Percentiles rank a stretch among this genome's conserved stretches.
Conservation (phyloP, 768 basidiomycete species). For the Podaxis sp. region DNA sequence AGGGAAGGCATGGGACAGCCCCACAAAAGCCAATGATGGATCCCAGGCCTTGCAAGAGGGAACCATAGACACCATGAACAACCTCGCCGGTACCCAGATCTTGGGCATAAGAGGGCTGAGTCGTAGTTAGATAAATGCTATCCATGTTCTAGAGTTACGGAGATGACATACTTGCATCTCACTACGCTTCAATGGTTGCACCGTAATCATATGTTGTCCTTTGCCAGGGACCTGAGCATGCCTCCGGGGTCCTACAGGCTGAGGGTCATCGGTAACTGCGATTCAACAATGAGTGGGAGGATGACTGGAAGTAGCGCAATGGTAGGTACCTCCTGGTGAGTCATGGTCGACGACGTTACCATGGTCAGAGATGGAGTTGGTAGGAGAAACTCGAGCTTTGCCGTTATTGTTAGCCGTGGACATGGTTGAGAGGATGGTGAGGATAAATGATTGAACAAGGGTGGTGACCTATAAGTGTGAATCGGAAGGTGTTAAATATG, state of each 20-base stretch:
- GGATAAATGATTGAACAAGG: neutral
- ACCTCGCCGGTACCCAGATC: slow-evolving; percentile 76
- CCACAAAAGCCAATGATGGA: slow-evolving; percentile 61
- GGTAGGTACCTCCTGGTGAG: slow-evolving; percentile 54
- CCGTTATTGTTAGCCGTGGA: slow-evolving; percentile 32
- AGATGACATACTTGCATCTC: slow-evolving; percentile 74
- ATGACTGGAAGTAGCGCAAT: slow-evolving; percentile 4
- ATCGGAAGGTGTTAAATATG: too few relatives aligned
- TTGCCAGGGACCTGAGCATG: slow-evolving; percentile 17
- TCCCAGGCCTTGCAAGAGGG: slow-evolving; percentile 71
- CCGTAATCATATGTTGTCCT: slow-evolving; percentile 52
- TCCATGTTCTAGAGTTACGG: neutral
- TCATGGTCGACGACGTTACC: slow-evolving; percentile 73
- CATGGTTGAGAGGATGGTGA: slow-evolving; percentile 4
- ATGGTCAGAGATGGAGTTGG: slow-evolving; percentile 33
- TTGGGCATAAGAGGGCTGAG: slow-evolving; percentile 86
- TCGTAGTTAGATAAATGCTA: neutral
- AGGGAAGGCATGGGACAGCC: slow-evolving; percentile 80
- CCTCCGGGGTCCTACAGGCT: slow-evolving; percentile 29
- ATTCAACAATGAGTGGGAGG: slow-evolving; percentile 15
- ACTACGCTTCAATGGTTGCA: slow-evolving; percentile 79
- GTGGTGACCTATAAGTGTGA: neutral
- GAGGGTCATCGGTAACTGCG: slow-evolving; percentile 62
- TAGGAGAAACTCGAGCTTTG: slow-evolving; percentile 48
- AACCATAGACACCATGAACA: slow-evolving; percentile 83